Evolutionary conservation across 140 eudicot genomes (phyloP).

Genomic region (Bidens hawaiensis): DNA sequence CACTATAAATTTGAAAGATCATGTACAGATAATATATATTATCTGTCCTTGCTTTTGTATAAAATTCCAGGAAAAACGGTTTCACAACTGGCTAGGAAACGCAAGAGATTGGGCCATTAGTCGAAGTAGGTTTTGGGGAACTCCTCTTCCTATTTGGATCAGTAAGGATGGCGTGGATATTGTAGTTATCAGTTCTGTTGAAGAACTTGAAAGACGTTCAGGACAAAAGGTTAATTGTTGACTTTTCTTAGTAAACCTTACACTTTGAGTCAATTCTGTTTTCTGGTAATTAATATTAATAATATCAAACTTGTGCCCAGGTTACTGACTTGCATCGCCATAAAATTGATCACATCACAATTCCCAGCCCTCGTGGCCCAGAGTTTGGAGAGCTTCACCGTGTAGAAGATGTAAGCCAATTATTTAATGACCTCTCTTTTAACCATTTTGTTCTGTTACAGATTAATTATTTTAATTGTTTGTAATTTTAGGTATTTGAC

Average conservation of each 20-base stretch:
- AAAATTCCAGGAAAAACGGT: constrained; percentile 69
- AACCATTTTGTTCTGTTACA: background rate
- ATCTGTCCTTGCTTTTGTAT: background rate
- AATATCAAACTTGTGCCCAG: constrained; percentile 24
- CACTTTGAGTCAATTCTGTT: background rate
- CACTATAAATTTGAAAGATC: background rate
- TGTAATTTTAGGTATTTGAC: constrained; percentile 66
- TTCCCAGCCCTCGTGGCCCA: constrained; percentile 73
- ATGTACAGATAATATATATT: background rate
- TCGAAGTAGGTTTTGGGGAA: constrained; percentile 98
- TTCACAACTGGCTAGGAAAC: constrained; percentile 96
- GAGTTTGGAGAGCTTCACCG: constrained; percentile 76
- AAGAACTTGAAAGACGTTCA: constrained; percentile 73
- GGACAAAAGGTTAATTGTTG: constrained; percentile 52
- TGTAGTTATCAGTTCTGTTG: constrained; percentile 74
- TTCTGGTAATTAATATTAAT: background rate
- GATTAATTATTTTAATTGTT: background rate
- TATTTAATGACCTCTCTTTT: background rate
- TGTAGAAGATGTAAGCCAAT: constrained; percentile 76
- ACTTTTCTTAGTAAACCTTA: background rate
- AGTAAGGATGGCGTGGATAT: constrained; percentile 87
- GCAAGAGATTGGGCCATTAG: constrained; percentile 99
- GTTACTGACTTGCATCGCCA: constrained; percentile 92
- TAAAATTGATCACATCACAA: constrained; percentile 84
- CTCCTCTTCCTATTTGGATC: constrained; percentile 91